Base-by-base conservation (phyloP, 2,329 filamentous ascomycete genomes). In the Pestalotiopsis sp. region DNA sequence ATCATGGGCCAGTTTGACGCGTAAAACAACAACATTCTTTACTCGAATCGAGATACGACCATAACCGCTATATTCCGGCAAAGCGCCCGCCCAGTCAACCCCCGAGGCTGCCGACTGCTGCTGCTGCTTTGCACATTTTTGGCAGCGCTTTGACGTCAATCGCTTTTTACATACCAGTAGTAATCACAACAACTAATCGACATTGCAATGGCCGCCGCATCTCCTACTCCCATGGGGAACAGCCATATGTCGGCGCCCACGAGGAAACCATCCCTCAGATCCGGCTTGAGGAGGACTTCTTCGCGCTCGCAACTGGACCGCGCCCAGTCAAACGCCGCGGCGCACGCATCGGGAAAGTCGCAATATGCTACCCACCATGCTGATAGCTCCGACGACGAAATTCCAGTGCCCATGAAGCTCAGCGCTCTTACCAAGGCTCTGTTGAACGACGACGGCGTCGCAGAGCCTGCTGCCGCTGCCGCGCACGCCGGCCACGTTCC, bases 311-410 rank as follows among this genome's bases (percentile, higher is more conserved):
- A 81, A 31, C 72, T 85, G 62, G 80, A 76, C 68, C 82, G 85
- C 69, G 81, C 79, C 74, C 85, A 86, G 68, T 84, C 82, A 69
- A 84, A 84, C 65, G 79, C 81, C 9, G 78, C 77, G 66, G 73
- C 71, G 63, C 75, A 78, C 61, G 73, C 72, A 58, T 76, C 68
- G 17, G 67, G 76, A 64, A 81, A 84, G 65, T 79, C 84, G 67
- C 84, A 84, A 69, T 83, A 84, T 62, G 85, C 82, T 72, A 81
- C 79, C n/a, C 79, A 91, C 73, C 91, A 93, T 57, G 67, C 67
- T 74, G 95, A 97, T 78, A 97, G 94, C 84, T 97, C 95, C 27
- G 95, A 98, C 81, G 95, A 98, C 76, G 95, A 98, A 81, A 93
- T 97, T 36, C 92, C 93, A 17, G 92, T 94, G 74, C 94, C 94